phyloP scores from a whole-genome alignment of 345 rosid species.

The Gossypium raimondii region DNA sequence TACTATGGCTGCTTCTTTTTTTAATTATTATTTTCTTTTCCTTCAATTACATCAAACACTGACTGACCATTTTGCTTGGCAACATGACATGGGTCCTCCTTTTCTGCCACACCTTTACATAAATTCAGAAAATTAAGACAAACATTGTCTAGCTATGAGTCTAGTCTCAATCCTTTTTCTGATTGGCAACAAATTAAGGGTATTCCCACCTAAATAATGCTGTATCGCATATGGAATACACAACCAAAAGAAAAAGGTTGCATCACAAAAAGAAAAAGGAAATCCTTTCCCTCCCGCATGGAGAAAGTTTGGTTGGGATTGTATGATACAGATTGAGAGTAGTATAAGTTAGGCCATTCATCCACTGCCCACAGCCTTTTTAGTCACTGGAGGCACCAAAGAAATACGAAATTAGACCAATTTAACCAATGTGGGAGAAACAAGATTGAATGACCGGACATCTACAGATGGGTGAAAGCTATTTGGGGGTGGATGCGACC shows the following conservation, averaged over 20 bases:
- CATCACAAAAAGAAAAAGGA: slow-evolving; percentile 12
- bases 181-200: neutral
- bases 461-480: neutral
- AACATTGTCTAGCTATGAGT: neutral
- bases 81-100: slow-evolving; percentile 28
- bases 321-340: neutral
- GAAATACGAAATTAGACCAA: neutral
- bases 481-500: neutral
- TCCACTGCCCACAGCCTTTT: neutral
- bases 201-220: slow-evolving; percentile 15
- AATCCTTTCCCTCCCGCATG: slow-evolving; percentile 3
- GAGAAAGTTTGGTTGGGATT: slow-evolving; percentile 3
- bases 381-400: neutral
- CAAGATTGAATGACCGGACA: neutral
- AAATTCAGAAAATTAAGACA: slow-evolving; percentile 5
- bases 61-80: neutral
- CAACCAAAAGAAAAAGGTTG: neutral
- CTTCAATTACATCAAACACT: slow-evolving; percentile 10
- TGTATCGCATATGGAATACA: slow-evolving; percentile 3
- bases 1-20: neutral
- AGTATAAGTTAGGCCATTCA: neutral
- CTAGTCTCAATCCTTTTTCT: slow-evolving; percentile 4
- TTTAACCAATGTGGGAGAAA: neutral
- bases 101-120: slow-evolving; percentile 14
- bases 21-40: neutral